phyloP scores from a whole-genome alignment of 495 filamentous ascomycete species.

The Trichocladium uniseriatum region DNA sequence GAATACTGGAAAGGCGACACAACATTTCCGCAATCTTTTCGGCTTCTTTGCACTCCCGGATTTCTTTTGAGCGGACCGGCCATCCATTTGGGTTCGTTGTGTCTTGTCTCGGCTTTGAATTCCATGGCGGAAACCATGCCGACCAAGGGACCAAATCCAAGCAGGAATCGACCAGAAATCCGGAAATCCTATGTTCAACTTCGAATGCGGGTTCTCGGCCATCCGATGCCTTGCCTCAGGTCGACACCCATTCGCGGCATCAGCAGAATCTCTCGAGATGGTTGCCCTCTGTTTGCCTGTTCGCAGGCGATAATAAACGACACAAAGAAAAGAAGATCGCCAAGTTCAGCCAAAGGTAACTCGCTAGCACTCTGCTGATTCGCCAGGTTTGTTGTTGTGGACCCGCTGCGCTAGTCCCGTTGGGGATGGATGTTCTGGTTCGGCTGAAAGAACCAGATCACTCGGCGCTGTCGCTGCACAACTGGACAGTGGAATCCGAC shows the following conservation, averaged over 20 bases:
- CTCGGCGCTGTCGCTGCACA: slow-evolving; percentile 17
- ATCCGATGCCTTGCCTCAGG: no score
- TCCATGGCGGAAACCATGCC: no score
- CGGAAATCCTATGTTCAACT: no score
- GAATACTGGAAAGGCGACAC: not conserved
- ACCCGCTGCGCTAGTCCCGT: slow-evolving; percentile 18
- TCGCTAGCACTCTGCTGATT: slow-evolving; percentile 14
- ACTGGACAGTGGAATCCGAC: slow-evolving; percentile 27
- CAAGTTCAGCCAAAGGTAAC: not conserved
- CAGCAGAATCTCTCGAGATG: no score
- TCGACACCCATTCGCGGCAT: no score
- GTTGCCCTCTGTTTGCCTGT: no score
- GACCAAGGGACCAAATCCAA: no score
- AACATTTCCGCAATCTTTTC: not conserved
- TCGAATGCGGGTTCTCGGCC: no score
- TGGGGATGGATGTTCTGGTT: slow-evolving; percentile 13
- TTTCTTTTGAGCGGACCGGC: no score
- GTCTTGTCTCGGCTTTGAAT: no score
- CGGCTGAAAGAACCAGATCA: slow-evolving; percentile 25
- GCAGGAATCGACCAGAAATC: no score
- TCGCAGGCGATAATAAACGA: not conserved
- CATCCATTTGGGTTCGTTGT: no score
- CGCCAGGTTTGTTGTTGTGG: slow-evolving; percentile 5
- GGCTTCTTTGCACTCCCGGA: not conserved
- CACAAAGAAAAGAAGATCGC: not conserved